Percentiles rank a stretch among this genome's conserved stretches.
These are phyloP conservation scores for Phalaenopsis equestris DNA, from an alignment of 106 monocot genomes.

Conservation along the genomic window DNA sequence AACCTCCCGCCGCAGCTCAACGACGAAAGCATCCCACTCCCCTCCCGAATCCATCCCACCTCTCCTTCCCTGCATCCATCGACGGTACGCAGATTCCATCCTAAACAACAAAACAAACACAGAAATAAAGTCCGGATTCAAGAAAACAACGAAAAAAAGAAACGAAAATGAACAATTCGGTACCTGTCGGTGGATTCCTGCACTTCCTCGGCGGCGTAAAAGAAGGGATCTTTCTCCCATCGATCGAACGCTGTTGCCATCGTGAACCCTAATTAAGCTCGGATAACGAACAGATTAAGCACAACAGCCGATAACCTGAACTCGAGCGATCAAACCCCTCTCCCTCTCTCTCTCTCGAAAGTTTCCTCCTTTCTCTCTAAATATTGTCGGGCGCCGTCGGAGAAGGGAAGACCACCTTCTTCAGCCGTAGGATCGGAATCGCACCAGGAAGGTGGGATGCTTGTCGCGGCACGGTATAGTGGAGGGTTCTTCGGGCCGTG, in stretches of 20 bases:
- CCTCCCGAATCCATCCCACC: neutral
- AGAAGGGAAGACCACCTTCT: no score
- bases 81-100: constrained; percentile 55
- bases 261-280: neutral
- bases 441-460: neutral
- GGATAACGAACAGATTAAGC: neutral
- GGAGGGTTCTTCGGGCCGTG: neutral
- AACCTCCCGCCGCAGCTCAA: constrained; percentile 47
- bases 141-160: neutral
- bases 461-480: neutral
- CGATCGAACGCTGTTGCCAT: constrained; percentile 66
- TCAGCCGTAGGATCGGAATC: constrained; percentile 5
- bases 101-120: constrained; percentile 13
- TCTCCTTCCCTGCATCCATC: constrained; percentile 41
- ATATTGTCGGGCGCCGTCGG: constrained; percentile 3
- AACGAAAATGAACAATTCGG: neutral
- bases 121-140: neutral
- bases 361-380: neutral
- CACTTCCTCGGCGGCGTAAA: constrained; percentile 69
- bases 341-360: neutral
- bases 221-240: constrained; percentile 77
- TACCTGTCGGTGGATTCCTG: constrained; percentile 72
- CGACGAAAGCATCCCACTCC: neutral
- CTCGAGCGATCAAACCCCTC: neutral
- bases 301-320: neutral